A percentile compares a stretch with the other conserved stretches of the same genome.
These are phyloP conservation scores for Hydrangea macrophylla DNA, from an alignment of 148 eudicot genomes.

Conservation along the genomic window DNA sequence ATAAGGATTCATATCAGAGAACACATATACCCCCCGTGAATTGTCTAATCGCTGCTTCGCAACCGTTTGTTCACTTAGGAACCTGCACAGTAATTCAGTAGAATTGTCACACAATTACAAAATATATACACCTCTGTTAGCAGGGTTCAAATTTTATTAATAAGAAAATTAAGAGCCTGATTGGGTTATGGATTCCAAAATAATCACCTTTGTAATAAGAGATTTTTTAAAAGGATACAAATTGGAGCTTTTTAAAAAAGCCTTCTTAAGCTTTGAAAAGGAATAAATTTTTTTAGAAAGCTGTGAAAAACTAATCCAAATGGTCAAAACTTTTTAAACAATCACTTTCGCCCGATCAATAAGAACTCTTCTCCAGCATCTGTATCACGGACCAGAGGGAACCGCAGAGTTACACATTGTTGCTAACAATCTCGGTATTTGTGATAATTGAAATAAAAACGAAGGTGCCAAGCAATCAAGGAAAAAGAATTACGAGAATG, in stretches of 20 bases:
- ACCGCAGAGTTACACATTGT: background rate
- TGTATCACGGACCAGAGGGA: background rate
- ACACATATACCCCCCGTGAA: slow-evolving; percentile 77
- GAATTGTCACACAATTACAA: slow-evolving; percentile 4
- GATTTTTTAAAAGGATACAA: too few relatives aligned
- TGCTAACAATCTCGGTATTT: background rate
- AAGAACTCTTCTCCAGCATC: background rate
- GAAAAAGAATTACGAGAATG: background rate
- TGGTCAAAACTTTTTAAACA: too few relatives aligned
- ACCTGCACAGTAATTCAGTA: slow-evolving; percentile 40
- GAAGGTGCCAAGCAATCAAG: background rate
- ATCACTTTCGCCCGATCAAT: too few relatives aligned
- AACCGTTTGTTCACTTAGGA: slow-evolving; percentile 69
- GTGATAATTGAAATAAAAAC: background rate
- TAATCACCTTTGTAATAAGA: too few relatives aligned
- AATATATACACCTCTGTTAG: background rate
- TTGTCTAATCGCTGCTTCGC: slow-evolving; percentile 47
- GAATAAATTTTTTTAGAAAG: too few relatives aligned
- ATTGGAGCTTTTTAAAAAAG: too few relatives aligned
- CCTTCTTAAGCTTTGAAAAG: too few relatives aligned
- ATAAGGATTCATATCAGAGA: slow-evolving; percentile 95
- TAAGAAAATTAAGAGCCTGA: background rate
- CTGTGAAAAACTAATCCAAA: too few relatives aligned
- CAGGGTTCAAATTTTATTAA: background rate
- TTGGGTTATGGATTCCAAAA: too few relatives aligned